A percentile compares a stretch with the other conserved stretches of the same genome.
Conservation (phyloP, 192 early-diverging fungal genomes). For the Funneliformis geosporum region DNA sequence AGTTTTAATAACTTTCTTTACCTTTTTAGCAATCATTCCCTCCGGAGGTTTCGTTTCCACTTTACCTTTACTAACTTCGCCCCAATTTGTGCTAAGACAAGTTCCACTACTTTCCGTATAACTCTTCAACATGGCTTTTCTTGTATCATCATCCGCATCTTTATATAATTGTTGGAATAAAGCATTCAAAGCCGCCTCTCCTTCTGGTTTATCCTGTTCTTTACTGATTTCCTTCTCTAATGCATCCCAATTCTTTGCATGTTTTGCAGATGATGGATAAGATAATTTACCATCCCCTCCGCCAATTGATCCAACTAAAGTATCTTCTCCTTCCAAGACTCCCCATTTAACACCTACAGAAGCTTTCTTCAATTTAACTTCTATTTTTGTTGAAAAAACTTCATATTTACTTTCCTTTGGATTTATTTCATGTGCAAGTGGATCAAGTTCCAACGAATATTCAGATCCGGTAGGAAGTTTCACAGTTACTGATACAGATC, state of each 20-base stretch:
- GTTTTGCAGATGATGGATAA: constrained; percentile 55
- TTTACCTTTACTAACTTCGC: constrained; percentile 78
- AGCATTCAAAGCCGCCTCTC: constrained; percentile 86
- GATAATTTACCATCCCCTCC: constrained; percentile 48
- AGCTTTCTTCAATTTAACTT: constrained; percentile 85
- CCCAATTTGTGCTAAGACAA: constrained; percentile 93
- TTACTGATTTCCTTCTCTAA: constrained; percentile 73
- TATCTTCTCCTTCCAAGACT: constrained; percentile 72
- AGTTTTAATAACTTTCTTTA: constrained; percentile 8
- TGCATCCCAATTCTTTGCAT: constrained; percentile 83
- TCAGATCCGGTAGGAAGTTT: constrained; percentile 84
- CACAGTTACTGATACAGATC: constrained; percentile 74
- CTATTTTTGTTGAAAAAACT: constrained; percentile 92
- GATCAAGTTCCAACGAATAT: constrained; percentile 91
- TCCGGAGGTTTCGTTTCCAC: constrained; percentile 92
- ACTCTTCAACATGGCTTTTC: constrained; percentile 96
- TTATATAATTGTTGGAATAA: constrained; percentile 93
- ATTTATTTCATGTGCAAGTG: constrained; percentile 76
- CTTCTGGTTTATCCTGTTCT: constrained; percentile 83
- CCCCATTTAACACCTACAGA: constrained; percentile 82
- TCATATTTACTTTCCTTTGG: constrained; percentile 70
- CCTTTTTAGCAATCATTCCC: constrained; percentile 86
- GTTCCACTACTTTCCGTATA: constrained; percentile 96
- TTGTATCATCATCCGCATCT: constrained; percentile 85
- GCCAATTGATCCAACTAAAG: constrained; percentile 42